Percentiles rank a stretch among this genome's conserved stretches.
phyloP scores from a whole-genome alignment of 352 stramenopile species.

The Globisporangium alternatum region DNA sequence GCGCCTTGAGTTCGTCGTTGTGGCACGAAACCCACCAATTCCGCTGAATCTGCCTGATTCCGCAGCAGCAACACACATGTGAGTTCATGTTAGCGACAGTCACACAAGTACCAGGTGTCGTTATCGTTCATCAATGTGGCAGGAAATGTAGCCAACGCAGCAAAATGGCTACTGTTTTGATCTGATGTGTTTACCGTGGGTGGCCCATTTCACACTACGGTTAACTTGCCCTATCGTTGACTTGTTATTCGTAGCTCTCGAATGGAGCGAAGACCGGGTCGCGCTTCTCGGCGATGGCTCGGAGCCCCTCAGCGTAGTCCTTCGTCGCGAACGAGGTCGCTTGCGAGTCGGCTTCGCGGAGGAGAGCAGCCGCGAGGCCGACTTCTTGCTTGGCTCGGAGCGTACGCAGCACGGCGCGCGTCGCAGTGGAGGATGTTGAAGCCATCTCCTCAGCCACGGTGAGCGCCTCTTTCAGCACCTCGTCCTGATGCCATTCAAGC shows the following conservation, averaged over 20 bases:
- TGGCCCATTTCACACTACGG: no score
- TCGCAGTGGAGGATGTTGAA: constrained; percentile 54
- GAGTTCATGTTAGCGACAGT: no score
- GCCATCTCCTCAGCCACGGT: constrained; percentile 60
- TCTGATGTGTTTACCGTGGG: no score
- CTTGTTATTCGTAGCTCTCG: constrained; percentile 36
- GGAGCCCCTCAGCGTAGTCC: constrained; percentile 81
- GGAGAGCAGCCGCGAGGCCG: constrained; percentile 59
- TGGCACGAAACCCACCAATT: no score
- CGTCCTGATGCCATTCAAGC: constrained; percentile 18
- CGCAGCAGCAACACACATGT: no score
- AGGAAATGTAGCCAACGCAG: no score
- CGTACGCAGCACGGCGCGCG: constrained; percentile 61
- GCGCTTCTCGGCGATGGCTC: constrained; percentile 67
- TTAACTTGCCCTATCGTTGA: no score
- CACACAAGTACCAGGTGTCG: no score
- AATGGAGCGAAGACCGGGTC: constrained; percentile 47
- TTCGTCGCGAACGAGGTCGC: constrained; percentile 72
- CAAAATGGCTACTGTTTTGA: no score
- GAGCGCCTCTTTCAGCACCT: constrained; percentile 48
- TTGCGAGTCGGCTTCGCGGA: constrained; percentile 75
- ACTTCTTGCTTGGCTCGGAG: constrained; percentile 65
- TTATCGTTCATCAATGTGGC: no score
- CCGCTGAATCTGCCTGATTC: no score
- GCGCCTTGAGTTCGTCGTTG: no score